Percentiles rank a stretch among this genome's conserved stretches.
These are phyloP conservation scores for Pseudisothecium myosuroides DNA, from an alignment of 225 moss, liverwort and hornwort genomes.

Conservation along the genomic window DNA sequence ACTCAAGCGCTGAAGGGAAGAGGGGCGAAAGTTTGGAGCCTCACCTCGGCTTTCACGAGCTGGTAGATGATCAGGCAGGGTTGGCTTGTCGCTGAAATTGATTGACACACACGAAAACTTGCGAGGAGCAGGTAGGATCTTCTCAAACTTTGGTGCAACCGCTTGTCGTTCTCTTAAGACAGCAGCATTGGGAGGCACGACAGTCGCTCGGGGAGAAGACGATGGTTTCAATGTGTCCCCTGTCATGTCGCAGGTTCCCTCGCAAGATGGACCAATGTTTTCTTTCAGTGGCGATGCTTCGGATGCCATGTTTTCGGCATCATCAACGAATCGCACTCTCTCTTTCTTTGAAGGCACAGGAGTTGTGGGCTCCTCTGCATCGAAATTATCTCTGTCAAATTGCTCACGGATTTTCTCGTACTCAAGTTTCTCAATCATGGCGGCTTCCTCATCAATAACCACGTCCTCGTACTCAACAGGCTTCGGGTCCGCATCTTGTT, in stretches of 20 bases:
- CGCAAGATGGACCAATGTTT: neutral
- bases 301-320: neutral
- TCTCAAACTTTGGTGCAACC: conserved; percentile 8
- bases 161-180: conserved; percentile 7
- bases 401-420: conserved; percentile 9
- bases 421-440: conserved; percentile 6
- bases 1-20: neutral
- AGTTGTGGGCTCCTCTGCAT: neutral
- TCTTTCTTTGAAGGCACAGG: neutral
- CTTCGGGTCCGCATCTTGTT: neutral
- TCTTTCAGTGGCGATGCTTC: neutral
- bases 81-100: conserved; percentile 38
- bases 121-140: conserved; percentile 36
- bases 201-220: neutral
- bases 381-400: neutral
- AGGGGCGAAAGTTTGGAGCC: neutral
- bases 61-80: conserved; percentile 43
- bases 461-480: neutral
- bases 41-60: conserved; percentile 57
- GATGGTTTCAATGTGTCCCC: neutral
- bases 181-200: neutral
- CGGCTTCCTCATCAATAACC: neutral
- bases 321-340: neutral
- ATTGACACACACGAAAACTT: conserved; percentile 24
- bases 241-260: neutral